These are phyloP conservation scores for Fusarium subtropicale DNA, from an alignment of 2,329 filamentous ascomycete genomes.

Conservation along the genomic window DNA sequence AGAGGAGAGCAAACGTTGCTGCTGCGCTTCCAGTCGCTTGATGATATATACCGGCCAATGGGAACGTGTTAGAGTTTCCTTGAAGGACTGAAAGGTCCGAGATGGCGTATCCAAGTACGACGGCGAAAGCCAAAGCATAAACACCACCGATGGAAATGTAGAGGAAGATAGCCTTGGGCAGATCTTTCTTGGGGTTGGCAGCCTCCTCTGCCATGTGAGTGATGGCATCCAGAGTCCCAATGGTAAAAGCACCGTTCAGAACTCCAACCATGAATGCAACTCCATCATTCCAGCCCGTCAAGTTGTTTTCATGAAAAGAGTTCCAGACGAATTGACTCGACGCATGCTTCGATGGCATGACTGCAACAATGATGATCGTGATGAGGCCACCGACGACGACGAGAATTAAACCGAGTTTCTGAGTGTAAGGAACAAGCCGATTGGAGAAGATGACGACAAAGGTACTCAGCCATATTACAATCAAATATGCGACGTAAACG, in stretches of 20 bases:
- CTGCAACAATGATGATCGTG: slow-evolving; percentile 41
- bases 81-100: slow-evolving; percentile 41
- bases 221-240: slow-evolving; percentile 42
- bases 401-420: slow-evolving; percentile 41
- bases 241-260: slow-evolving; percentile 44
- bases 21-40: slow-evolving; percentile 40
- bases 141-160: slow-evolving; percentile 44
- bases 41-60: slow-evolving; percentile 41
- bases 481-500: slow-evolving; percentile 41
- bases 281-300: slow-evolving; percentile 43
- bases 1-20: slow-evolving; percentile 38
- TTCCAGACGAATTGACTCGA: slow-evolving; percentile 41
- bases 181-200: slow-evolving; percentile 32
- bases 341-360: slow-evolving; percentile 39
- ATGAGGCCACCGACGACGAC: slow-evolving; percentile 41
- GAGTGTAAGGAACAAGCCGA: slow-evolving; percentile 41
- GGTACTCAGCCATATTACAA: slow-evolving; percentile 40
- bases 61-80: slow-evolving; percentile 40
- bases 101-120: slow-evolving; percentile 44
- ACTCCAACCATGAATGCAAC: slow-evolving; percentile 44
- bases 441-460: slow-evolving; percentile 41
- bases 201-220: slow-evolving; percentile 46
- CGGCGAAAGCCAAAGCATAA: slow-evolving; percentile 38
- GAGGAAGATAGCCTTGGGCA: slow-evolving; percentile 39
- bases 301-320: slow-evolving; percentile 42